Conservation (phyloP, 768 basidiomycete genomes). For the Mycena metata region DNA sequence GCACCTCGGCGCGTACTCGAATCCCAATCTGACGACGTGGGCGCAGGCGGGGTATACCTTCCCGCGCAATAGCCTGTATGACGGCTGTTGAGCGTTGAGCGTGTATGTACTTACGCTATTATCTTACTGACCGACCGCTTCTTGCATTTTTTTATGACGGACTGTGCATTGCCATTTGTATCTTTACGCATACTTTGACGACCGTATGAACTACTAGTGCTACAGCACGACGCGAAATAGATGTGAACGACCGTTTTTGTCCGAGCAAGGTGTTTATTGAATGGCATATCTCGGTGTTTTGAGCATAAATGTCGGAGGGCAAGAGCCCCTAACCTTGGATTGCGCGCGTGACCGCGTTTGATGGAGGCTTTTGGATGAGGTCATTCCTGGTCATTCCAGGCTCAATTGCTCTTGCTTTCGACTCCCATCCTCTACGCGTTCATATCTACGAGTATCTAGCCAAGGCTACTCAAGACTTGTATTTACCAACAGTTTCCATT, state of each 20-base stretch:
- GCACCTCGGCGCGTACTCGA: constrained; percentile 66
- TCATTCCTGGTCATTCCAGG: too few relatives aligned
- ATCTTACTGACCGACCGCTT: not conserved
- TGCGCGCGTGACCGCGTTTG: constrained; percentile 23
- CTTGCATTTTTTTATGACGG: too few relatives aligned
- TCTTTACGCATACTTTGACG: constrained; percentile 18
- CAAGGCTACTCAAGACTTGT: too few relatives aligned
- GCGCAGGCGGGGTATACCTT: constrained; percentile 78
- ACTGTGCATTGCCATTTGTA: constrained; percentile 20
- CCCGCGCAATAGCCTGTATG: constrained; percentile 60
- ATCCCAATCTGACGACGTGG: constrained; percentile 93
- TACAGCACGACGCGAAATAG: too few relatives aligned
- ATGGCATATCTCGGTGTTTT: too few relatives aligned
- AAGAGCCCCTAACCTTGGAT: too few relatives aligned
- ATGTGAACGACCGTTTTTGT: too few relatives aligned
- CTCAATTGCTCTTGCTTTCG: not conserved
- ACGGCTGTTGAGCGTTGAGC: constrained; percentile 25
- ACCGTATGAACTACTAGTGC: constrained; percentile 10
- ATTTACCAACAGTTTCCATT: too few relatives aligned
- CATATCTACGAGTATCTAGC: not conserved
- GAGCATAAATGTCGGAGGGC: too few relatives aligned
- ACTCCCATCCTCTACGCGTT: not conserved
- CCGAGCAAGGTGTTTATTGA: too few relatives aligned
- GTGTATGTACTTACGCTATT: constrained; percentile 1
- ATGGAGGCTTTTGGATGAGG: constrained; percentile 10